A percentile compares a stretch with the other conserved stretches of the same genome.
phyloP scores from a whole-genome alignment of 768 basidiomycete genomes.

The Boletellus ananas region DNA sequence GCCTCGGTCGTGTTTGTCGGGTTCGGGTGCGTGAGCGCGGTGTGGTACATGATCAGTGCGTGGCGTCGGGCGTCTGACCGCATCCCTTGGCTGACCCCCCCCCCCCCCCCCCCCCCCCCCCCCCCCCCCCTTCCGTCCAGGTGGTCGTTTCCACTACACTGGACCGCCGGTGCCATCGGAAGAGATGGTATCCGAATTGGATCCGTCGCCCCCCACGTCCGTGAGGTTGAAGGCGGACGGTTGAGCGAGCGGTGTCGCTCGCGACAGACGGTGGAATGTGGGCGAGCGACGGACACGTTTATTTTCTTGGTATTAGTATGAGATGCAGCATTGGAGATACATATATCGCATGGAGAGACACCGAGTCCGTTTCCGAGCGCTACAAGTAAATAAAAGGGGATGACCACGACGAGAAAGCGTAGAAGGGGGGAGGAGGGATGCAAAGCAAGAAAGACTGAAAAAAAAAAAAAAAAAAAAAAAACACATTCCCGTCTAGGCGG shows the following conservation, averaged over 20 bases:
- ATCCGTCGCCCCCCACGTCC: neutral
- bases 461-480: neutral
- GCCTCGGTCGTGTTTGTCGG: conserved; percentile 66
- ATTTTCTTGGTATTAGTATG: neutral
- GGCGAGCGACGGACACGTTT: too few relatives aligned
- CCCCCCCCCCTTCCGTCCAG: too few relatives aligned
- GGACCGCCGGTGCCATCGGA: conserved; percentile 39
- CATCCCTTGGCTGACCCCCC: too few relatives aligned
- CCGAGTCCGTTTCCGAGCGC: neutral
- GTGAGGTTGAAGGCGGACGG: too few relatives aligned
- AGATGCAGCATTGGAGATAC: neutral
- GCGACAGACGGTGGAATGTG: too few relatives aligned
- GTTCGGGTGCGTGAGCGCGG: conserved; percentile 52
- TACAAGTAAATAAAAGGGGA: too few relatives aligned
- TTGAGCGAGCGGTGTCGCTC: too few relatives aligned
- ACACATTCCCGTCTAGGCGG: conserved; percentile 38
- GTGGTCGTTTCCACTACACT: conserved; percentile 40
- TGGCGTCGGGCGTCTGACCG: too few relatives aligned
- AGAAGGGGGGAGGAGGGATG: too few relatives aligned
- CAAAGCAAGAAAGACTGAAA: neutral
- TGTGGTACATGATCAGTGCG: conserved; percentile 60
- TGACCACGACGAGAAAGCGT: too few relatives aligned
- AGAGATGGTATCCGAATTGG: conserved; percentile 1
- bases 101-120: too few relatives aligned
- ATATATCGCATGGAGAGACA: neutral